Base-by-base conservation (phyloP, 140 eudicot species). In the Erigeron philadelphicus region DNA sequence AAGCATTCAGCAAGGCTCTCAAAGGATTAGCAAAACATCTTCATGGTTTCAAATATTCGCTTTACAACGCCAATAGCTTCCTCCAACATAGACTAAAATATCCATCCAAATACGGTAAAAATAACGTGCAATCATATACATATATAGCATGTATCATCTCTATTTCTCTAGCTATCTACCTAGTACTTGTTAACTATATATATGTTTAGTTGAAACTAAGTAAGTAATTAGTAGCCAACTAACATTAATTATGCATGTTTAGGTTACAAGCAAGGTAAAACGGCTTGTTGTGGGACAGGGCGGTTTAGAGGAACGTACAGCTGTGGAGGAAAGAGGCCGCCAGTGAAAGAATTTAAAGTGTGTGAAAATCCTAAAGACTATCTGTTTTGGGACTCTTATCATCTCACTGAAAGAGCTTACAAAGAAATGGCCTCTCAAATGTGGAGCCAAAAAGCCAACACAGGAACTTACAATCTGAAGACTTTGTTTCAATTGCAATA, bases 331-430 rank as follows among this genome's bases (percentile, higher is more conserved):
- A 88, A 73, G 67, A 83, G 94, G 68, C 78, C 70, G 68, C 78
- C 70, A 7, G 88, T 83, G 64, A 78, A 80, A 71, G 82, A 86
- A 45, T 89, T 59, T 72, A 62, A 80, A 66, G 54, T 86, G 68
- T 88, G 96, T 53, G 43, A 74, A 5, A 66, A 84, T 75, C 87
- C 92, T 17, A 65, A 75, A n/a, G 79, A 80, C n/a, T 79, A 81
- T 56, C 78, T 89, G 45, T 89, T 84, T 68, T 89, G 96, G 96
- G 96, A 89, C 67, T 84, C 96, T 16, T 82, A 79, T 50, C 96
- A 89, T 68, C 78, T 86, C 10, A 89, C 96, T 3, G 90, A 89
- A 70, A 64, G 58, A 43, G 76, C 72, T 8, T 49, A 86, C 75
- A 41, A 73, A 58, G 82, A 89, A 80, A 79, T 89, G 84, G 86